A percentile compares a stretch with the other conserved stretches of the same genome.
These are phyloP conservation scores for Salix suchowensis DNA, from an alignment of 345 rosid genomes.

Conservation along the genomic window DNA sequence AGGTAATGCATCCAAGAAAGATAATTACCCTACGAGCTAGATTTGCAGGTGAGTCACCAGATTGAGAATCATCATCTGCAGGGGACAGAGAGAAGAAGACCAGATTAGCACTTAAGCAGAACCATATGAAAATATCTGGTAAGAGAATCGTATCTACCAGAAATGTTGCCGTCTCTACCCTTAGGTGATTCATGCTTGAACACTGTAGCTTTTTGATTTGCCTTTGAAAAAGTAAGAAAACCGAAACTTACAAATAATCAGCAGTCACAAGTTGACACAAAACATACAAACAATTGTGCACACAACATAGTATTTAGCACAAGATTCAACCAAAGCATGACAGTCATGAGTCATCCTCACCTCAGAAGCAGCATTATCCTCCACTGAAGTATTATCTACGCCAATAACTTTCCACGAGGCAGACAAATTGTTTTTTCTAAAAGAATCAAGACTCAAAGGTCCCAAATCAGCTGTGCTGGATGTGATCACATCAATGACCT, in stretches of 20 bases:
- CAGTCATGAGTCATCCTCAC: conserved; percentile 28
- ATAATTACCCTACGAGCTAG: conserved; percentile 66
- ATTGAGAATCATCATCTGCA: conserved; percentile 50
- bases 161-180: conserved; percentile 31
- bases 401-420: conserved; percentile 68
- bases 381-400: conserved; percentile 30
- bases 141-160: conserved; percentile 32
- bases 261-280: conserved; percentile 20
- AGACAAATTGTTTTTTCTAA: conserved; percentile 65
- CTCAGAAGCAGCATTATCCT: conserved; percentile 36
- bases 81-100: conserved; percentile 1
- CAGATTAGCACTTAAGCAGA: conserved; percentile 20
- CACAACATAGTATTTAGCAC: neutral
- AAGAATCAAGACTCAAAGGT: conserved; percentile 74
- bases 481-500: conserved; percentile 69
- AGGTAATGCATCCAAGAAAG: conserved; percentile 8
- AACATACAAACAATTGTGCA: neutral
- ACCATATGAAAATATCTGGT: conserved; percentile 11
- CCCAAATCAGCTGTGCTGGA: conserved; percentile 76
- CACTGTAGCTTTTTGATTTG: conserved; percentile 33
- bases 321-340: conserved; percentile 10
- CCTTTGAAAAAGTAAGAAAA: conserved; percentile 24
- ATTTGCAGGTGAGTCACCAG: conserved; percentile 59
- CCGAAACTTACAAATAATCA: conserved; percentile 14
- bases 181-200: conserved; percentile 34